These are phyloP conservation scores for Actinidia arguta DNA, from an alignment of 179 eudicot genomes.

Conservation along the genomic window DNA sequence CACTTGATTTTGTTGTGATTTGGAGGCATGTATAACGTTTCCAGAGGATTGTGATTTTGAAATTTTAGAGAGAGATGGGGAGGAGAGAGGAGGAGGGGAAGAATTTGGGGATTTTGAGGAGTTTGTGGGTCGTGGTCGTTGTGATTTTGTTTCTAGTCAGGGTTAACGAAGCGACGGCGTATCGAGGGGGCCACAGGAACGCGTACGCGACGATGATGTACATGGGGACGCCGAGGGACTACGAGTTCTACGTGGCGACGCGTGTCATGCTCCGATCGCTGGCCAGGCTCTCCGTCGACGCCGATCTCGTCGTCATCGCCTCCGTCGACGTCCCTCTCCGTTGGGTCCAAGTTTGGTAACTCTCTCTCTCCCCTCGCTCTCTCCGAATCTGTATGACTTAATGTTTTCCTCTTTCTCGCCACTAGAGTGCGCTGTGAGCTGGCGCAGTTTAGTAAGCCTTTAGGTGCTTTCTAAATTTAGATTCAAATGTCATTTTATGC, in stretches of 20 bases:
- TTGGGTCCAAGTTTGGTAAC: constrained; percentile 79
- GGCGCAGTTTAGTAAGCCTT: too few relatives aligned
- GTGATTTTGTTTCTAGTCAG: not conserved
- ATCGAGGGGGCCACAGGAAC: constrained; percentile 37
- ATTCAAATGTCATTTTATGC: too few relatives aligned
- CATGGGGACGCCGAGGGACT: constrained; percentile 99
- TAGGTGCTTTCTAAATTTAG: too few relatives aligned
- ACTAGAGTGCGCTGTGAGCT: not conserved
- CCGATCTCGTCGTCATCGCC: constrained; percentile 62
- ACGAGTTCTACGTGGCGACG: constrained; percentile 88
- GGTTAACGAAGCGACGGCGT: constrained; percentile 7
- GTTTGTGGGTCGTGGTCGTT: not conserved
- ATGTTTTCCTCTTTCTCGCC: not conserved
- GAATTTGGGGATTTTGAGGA: not conserved
- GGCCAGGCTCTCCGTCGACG: constrained; percentile 53
- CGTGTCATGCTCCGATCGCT: constrained; percentile 92
- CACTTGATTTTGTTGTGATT: too few relatives aligned
- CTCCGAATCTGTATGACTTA: not conserved
- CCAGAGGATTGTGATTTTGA: too few relatives aligned
- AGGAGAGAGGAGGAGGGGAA: too few relatives aligned
- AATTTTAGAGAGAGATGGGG: too few relatives aligned
- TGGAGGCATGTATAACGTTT: too few relatives aligned
- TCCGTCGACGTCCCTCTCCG: constrained; percentile 48
- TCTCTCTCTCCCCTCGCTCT: not conserved
- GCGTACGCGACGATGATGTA: constrained; percentile 98